Conservation (phyloP, 352 stramenopile genomes). For the Globisporangium emineosum region DNA sequence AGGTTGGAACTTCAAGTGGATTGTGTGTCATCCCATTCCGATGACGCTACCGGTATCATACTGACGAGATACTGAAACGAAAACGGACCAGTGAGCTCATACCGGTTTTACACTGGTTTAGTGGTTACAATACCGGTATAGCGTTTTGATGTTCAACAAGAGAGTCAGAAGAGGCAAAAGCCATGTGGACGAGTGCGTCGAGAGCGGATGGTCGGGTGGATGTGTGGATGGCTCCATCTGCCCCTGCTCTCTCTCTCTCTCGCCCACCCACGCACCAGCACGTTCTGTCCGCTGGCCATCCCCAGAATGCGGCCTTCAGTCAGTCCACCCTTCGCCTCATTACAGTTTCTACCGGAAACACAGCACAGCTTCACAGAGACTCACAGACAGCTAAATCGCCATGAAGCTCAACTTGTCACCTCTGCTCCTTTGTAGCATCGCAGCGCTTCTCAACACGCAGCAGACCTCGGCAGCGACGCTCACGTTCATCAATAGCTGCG, state of each 20-base stretch:
- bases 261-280: not conserved
- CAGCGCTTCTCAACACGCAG: not conserved
- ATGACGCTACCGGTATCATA: no score
- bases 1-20: no score
- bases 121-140: not conserved
- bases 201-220: not conserved
- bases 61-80: no score
- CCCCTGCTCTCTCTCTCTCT: constrained; percentile 2
- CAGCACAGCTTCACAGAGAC: not conserved
- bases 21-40: no score
- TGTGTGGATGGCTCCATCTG: not conserved
- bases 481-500: constrained; percentile 22
- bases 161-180: constrained; percentile 2
- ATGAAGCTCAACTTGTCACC: constrained; percentile 5
- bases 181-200: constrained; percentile 6
- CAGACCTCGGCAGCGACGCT: constrained; percentile 6
- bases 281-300: not conserved
- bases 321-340: not conserved
- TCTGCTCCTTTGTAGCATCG: not conserved
- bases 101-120: no score
- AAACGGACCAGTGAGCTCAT: no score
- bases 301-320: not conserved
- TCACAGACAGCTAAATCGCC: not conserved
- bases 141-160: not conserved
- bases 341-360: not conserved